Conservation (phyloP, 2,329 filamentous ascomycete genomes). For the Akanthomyces lecanii region DNA sequence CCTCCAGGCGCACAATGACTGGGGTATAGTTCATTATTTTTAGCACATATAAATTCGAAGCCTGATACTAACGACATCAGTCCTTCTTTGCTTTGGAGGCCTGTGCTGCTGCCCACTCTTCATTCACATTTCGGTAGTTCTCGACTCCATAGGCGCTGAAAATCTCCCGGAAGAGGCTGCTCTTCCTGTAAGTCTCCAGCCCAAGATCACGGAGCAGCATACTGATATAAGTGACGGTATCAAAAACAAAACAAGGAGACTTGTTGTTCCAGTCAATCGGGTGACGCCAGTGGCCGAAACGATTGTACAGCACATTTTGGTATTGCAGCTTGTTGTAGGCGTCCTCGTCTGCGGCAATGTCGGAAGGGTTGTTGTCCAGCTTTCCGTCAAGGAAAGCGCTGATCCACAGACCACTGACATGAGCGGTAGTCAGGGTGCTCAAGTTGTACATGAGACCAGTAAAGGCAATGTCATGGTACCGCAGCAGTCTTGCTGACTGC, state of each 20-base stretch:
- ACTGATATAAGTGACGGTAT: conserved; percentile 67
- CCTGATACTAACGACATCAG: too few relatives aligned
- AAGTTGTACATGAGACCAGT: conserved; percentile 40
- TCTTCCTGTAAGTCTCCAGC: conserved; percentile 50
- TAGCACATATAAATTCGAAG: background rate
- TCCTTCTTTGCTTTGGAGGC: background rate
- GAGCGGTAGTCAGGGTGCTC: conserved; percentile 35
- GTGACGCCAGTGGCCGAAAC: conserved; percentile 68
- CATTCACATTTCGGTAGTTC: conserved; percentile 40
- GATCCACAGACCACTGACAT: conserved; percentile 54
- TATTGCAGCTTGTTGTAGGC: conserved; percentile 41
- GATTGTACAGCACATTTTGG: conserved; percentile 59
- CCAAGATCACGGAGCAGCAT: conserved; percentile 62
- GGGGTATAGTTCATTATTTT: background rate
- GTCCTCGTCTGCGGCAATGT: conserved; percentile 4
- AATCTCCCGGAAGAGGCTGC: conserved; percentile 44
- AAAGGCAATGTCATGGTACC: conserved; percentile 40
- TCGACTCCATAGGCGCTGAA: conserved; percentile 51
- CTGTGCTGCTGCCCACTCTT: conserved; percentile 2
- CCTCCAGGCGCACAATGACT: too few relatives aligned
- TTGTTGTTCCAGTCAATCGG: conserved; percentile 59
- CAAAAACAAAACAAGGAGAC: conserved; percentile 69
- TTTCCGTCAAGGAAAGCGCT: conserved; percentile 51
- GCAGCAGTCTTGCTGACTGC: conserved; percentile 31
- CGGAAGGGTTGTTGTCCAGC: conserved; percentile 18